phyloP scores from a whole-genome alignment of 1,284 basidiomycete species.

The Cerrena zonata region DNA sequence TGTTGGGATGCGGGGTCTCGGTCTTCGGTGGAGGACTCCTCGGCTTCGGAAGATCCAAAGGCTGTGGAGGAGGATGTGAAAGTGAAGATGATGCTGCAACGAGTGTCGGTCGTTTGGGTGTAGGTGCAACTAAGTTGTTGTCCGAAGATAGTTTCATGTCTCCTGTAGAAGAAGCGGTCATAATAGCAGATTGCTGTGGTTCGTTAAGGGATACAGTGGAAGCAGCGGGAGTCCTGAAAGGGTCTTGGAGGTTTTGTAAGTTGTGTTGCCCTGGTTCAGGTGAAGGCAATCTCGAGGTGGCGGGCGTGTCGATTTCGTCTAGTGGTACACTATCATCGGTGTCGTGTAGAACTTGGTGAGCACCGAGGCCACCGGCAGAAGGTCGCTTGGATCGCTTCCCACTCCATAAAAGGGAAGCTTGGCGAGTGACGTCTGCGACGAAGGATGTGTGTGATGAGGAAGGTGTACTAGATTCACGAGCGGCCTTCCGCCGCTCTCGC shows the following conservation, averaged over 20 bases:
- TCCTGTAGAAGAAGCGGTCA: constrained; percentile 23
- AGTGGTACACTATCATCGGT: constrained; percentile 53
- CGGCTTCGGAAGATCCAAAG: constrained; percentile 53
- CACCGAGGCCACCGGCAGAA: constrained; percentile 27
- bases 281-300: constrained; percentile 27
- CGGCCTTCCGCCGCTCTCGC: constrained; percentile 60
- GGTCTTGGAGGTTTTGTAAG: too few species aligned
- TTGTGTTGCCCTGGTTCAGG: constrained; percentile 36
- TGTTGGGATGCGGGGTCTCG: constrained; percentile 23
- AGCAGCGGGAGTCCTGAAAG: constrained; percentile 46
- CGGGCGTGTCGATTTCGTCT: constrained; percentile 39
- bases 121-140: constrained; percentile 4
- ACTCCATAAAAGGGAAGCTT: constrained; percentile 49
- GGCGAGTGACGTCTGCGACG: constrained; percentile 47
- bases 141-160: constrained; percentile 8
- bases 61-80: constrained; percentile 41
- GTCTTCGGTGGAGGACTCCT: constrained; percentile 49
- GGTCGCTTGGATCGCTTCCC: constrained; percentile 26
- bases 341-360: constrained; percentile 31
- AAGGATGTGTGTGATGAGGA: constrained; percentile 38
- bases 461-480: constrained; percentile 42
- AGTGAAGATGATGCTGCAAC: not conserved
- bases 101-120: constrained; percentile 19
- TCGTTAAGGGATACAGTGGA: constrained; percentile 42
- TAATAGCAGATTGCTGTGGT: constrained; percentile 27